phyloP scores from a whole-genome alignment of 148 eudicot species.

The Camellia japonica region DNA sequence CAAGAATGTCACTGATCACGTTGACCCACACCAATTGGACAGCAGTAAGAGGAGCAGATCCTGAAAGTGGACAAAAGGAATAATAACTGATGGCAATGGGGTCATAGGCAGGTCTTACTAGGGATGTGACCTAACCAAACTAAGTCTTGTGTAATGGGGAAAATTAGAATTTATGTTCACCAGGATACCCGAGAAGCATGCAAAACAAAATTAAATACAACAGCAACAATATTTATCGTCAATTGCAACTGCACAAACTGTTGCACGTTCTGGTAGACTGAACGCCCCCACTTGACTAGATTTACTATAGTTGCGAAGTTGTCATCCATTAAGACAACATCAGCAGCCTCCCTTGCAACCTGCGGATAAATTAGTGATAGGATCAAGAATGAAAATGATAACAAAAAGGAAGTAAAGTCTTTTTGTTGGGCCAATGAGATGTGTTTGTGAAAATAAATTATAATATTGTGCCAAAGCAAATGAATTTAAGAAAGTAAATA shows the following conservation, averaged over 20 bases:
- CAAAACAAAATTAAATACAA: slow-evolving; percentile 75
- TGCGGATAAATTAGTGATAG: slow-evolving; percentile 18
- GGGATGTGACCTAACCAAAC: too few relatives aligned
- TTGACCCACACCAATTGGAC: slow-evolving; percentile 96
- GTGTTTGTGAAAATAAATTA: too few relatives aligned
- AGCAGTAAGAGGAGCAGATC: slow-evolving; percentile 94
- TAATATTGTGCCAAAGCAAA: too few relatives aligned
- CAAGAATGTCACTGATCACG: slow-evolving; percentile 94
- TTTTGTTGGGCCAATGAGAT: too few relatives aligned
- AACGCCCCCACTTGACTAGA: slow-evolving; percentile 91
- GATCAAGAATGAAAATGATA: too few relatives aligned
- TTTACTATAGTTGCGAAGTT: slow-evolving; percentile 80
- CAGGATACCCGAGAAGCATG: slow-evolving; percentile 63
- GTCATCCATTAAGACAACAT: slow-evolving; percentile 84
- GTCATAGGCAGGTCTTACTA: neutral
- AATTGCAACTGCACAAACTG: slow-evolving; percentile 95
- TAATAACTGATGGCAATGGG: too few relatives aligned
- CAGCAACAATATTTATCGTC: slow-evolving; percentile 85
- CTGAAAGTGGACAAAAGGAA: slow-evolving; percentile 30
- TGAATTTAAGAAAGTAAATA: too few relatives aligned
- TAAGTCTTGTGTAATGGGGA: too few relatives aligned
- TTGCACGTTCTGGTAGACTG: slow-evolving; percentile 87
- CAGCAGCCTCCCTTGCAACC: slow-evolving; percentile 94
- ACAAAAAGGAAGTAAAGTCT: neutral
- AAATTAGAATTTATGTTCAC: too few relatives aligned